Evolutionary conservation across 768 basidiomycete genomes (phyloP), one percentile per base, ranked within the genome.

Genomic region (Suillus subluteus): DNA sequence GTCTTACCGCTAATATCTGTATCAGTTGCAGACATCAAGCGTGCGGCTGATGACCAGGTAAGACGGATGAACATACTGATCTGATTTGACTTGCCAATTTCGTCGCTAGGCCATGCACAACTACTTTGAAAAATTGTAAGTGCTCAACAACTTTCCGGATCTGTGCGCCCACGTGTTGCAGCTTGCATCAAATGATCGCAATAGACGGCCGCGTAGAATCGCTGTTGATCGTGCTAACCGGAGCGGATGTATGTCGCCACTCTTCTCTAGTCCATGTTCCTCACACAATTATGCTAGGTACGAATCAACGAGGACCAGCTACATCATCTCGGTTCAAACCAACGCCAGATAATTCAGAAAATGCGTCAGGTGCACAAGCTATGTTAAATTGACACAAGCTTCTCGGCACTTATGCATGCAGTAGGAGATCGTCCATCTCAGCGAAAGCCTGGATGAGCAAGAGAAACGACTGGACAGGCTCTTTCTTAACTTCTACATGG

Each of bases 11-110:
- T 56, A 13, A 55, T n/a, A 13, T n/a, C 1, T 13, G 16, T 13
- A 15, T 56, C 55, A 56, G 55, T 56, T 3, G 55, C 55, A 56
- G 55, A 56, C 35, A 56, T 56, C 21, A 56, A 37, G 21, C 55
- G 55, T n/a, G 55, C 55, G 6, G 32, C 55, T 35, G 55, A 56
- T 56, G 55, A 56, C 35, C 12, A 56, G 37, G 55, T 56, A 37
- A n/a, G 35, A 13, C 11, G 6, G 35, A 13, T 6, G 21, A 56
- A n/a, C 3, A n/a, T n/a, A 56, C 11, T 35, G 37, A 21, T 37
- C 21, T n/a, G 3, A 37, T 18, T 56, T 56, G 37, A 56, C 37
- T 56, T n/a, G 2, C 37, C 12, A 56, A 35, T 37, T 37, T 35
- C 12, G 6, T 56, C 5, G 37, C 11, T 56, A 56, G 55, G 32